A percentile compares a stretch with the other conserved stretches of the same genome.
Evolutionary conservation across 108 stramenopile species (phyloP).

Genomic region (Epithemia pelagica): DNA sequence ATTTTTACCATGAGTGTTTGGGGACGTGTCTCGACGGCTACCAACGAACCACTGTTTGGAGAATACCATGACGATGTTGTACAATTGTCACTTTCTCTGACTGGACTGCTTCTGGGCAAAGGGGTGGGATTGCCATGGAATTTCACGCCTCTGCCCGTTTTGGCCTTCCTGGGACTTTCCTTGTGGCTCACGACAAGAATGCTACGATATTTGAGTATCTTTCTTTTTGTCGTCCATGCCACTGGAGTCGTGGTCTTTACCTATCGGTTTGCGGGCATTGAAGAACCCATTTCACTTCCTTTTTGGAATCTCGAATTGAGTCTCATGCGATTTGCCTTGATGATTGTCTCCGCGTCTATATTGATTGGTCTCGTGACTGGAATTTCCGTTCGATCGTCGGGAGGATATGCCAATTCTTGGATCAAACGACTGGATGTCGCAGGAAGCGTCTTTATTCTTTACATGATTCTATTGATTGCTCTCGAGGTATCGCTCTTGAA

Average conservation of each 20-base stretch:
- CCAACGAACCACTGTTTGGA: slow-evolving; percentile 49
- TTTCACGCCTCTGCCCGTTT: slow-evolving; percentile 65
- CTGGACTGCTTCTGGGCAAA: slow-evolving; percentile 48
- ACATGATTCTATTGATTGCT: slow-evolving; percentile 30
- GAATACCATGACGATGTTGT: slow-evolving; percentile 82
- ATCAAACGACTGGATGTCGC: slow-evolving; percentile 52
- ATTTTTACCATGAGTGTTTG: slow-evolving; percentile 51
- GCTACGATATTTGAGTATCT: slow-evolving; percentile 58
- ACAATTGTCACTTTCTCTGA: slow-evolving; percentile 44
- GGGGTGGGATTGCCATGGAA: slow-evolving; percentile 69
- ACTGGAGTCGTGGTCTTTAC: slow-evolving; percentile 41
- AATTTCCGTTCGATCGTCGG: slow-evolving; percentile 49
- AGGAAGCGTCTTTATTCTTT: slow-evolving; percentile 41
- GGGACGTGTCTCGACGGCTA: slow-evolving; percentile 44
- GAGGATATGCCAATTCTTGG: slow-evolving; percentile 35
- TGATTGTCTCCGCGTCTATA: slow-evolving; percentile 32
- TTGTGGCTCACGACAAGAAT: slow-evolving; percentile 66
- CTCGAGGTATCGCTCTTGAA: slow-evolving; percentile 55
- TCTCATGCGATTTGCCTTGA: slow-evolving; percentile 47
- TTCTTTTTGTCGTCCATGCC: slow-evolving; percentile 67
- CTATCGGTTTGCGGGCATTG: slow-evolving; percentile 65
- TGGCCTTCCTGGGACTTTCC: slow-evolving; percentile 50
- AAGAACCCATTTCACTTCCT: slow-evolving; percentile 34
- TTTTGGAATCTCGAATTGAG: slow-evolving; percentile 31
- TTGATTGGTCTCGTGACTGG: slow-evolving; percentile 50